phyloP scores from a whole-genome alignment of 192 early-diverging fungal species.

The Gigaspora rosea region DNA sequence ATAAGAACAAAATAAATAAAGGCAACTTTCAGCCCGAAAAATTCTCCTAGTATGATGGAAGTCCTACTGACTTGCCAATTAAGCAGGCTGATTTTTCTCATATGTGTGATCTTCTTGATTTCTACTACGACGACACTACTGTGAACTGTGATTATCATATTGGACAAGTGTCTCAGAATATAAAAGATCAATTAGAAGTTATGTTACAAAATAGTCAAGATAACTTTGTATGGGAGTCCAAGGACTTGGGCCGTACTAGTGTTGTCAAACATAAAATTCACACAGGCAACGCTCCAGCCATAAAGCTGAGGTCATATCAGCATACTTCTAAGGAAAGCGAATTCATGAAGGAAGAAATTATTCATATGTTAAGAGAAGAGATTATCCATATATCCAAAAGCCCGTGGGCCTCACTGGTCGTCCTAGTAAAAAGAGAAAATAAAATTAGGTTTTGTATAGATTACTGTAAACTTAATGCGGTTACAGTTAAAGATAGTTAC shows the following conservation, averaged over 20 bases:
- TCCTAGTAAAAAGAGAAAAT: conserved; percentile 4
- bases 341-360: conserved; percentile 29
- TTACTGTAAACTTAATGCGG: conserved; percentile 52
- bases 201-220: no score
- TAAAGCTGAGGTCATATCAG: background rate
- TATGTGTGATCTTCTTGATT: no score
- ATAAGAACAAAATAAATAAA: no score
- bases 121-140: no score
- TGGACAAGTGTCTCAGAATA: no score
- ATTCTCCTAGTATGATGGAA: no score
- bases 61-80: no score
- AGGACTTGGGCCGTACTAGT: background rate
- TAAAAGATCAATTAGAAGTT: no score
- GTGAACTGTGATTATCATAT: no score
- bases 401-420: conserved; percentile 43
- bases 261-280: background rate
- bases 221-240: background rate
- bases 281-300: background rate
- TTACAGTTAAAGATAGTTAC: conserved; percentile 49
- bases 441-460: conserved; percentile 41
- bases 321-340: background rate
- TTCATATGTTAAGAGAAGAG: conserved; percentile 37
- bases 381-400: conserved; percentile 44
- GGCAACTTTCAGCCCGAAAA: no score
- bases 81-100: no score